Evolutionary conservation across 768 basidiomycete genomes (phyloP).

Genomic region (Suillus variegatus): DNA sequence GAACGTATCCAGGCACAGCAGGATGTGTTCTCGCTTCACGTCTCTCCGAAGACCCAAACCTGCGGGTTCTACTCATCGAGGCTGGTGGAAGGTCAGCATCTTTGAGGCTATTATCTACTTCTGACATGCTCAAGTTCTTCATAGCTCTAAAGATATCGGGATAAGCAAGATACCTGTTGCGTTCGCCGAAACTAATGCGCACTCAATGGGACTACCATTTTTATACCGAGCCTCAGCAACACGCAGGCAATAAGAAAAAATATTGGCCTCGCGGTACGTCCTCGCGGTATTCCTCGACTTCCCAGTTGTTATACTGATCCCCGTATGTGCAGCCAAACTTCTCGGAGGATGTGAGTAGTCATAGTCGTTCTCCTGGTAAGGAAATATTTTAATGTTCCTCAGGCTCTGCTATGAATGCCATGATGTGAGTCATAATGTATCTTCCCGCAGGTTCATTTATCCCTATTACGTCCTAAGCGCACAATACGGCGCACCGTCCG

Average conservation of each 20-base stretch:
- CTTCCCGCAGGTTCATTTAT: conserved; percentile 12
- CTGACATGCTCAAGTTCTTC: background rate
- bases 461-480: conserved; percentile 26
- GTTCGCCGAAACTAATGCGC: conserved; percentile 42
- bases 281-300: background rate
- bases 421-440: conserved; percentile 33
- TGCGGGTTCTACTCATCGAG: conserved; percentile 43
- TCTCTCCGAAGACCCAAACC: conserved; percentile 38
- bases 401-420: conserved; percentile 69
- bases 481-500: conserved; percentile 66
- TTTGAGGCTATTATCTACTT: background rate
- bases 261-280: conserved; percentile 68
- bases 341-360: conserved; percentile 66
- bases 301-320: background rate
- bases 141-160: conserved; percentile 45
- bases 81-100: conserved; percentile 47
- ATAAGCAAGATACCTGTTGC: conserved; percentile 47
- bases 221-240: conserved; percentile 55
- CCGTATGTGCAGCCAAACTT: conserved; percentile 49
- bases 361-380: conserved; percentile 10
- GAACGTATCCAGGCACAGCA: conserved; percentile 35
- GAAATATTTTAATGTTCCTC: background rate
- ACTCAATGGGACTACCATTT: conserved; percentile 53
- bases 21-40: conserved; percentile 47
- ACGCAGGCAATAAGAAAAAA: conserved; percentile 46